Evolutionary conservation across 768 basidiomycete species (phyloP).

Genomic region (Neoboletus brunneissimus): DNA sequence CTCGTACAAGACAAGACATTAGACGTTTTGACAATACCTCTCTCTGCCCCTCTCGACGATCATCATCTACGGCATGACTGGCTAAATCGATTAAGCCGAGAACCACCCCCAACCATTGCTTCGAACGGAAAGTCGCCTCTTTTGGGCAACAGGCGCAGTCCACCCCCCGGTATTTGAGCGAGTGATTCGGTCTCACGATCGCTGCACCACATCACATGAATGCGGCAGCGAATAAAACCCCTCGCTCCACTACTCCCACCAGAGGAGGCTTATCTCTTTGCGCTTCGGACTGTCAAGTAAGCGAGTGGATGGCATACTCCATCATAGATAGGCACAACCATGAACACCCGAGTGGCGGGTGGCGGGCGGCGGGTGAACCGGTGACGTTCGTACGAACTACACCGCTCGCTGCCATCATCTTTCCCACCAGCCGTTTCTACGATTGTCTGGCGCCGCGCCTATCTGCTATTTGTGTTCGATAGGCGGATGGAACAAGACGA

Average conservation of each 20-base stretch:
- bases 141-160: background rate
- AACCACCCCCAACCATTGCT: background rate
- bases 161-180: background rate
- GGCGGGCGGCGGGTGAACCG: background rate
- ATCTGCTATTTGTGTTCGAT: background rate
- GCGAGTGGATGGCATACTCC: background rate
- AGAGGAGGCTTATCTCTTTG: conserved; percentile 3
- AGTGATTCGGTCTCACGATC: background rate
- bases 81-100: background rate
- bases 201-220: background rate
- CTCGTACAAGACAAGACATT: background rate
- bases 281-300: conserved; percentile 11
- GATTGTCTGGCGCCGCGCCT: background rate
- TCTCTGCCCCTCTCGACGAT: background rate
- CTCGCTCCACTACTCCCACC: background rate
- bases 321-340: conserved; percentile 5
- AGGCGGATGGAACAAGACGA: background rate
- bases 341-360: background rate
- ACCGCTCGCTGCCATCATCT: background rate
- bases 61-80: background rate
- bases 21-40: background rate
- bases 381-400: background rate
- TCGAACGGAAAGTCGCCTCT: background rate
- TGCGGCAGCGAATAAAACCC: background rate
- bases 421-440: background rate